Percentiles rank a stretch among this genome's conserved stretches.
These are phyloP conservation scores for Pyricularia pennisetigena DNA, from an alignment of 2,329 filamentous ascomycete genomes.

Conservation along the genomic window DNA sequence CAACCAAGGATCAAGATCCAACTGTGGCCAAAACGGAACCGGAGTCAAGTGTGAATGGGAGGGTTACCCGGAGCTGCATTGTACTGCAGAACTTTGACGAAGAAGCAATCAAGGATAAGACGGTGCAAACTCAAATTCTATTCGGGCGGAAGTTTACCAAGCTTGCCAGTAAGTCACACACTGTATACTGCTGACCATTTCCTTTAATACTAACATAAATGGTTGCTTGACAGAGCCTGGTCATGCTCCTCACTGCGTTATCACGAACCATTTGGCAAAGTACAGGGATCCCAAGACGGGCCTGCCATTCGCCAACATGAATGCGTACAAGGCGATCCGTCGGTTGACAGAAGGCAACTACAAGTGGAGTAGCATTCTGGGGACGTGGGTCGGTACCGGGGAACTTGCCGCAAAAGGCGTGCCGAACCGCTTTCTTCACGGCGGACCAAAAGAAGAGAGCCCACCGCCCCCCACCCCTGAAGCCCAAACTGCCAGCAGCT, in stretches of 20 bases:
- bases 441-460: constrained; percentile 14
- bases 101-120: constrained; percentile 43
- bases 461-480: neutral
- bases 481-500: neutral
- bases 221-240: constrained; percentile 32
- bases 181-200: neutral
- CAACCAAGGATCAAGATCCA: neutral
- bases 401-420: constrained; percentile 63
- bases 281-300: constrained; percentile 82
- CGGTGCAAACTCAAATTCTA: constrained; percentile 47
- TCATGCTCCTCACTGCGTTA: constrained; percentile 56
- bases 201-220: constrained; percentile 9
- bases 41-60: constrained; percentile 28
- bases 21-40: constrained; percentile 11
- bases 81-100: constrained; percentile 52
- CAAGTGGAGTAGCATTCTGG: constrained; percentile 71
- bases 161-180: constrained; percentile 35
- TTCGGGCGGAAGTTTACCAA: constrained; percentile 50
- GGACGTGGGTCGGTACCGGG: constrained; percentile 67
- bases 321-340: constrained; percentile 76
- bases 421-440: constrained; percentile 58
- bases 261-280: constrained; percentile 71
- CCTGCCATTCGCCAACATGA: constrained; percentile 67
- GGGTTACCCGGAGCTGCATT: constrained; percentile 48
- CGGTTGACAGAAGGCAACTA: constrained; percentile 64